Conservation (phyloP, 192 early-diverging fungal species). For the Coemansia sp. region DNA sequence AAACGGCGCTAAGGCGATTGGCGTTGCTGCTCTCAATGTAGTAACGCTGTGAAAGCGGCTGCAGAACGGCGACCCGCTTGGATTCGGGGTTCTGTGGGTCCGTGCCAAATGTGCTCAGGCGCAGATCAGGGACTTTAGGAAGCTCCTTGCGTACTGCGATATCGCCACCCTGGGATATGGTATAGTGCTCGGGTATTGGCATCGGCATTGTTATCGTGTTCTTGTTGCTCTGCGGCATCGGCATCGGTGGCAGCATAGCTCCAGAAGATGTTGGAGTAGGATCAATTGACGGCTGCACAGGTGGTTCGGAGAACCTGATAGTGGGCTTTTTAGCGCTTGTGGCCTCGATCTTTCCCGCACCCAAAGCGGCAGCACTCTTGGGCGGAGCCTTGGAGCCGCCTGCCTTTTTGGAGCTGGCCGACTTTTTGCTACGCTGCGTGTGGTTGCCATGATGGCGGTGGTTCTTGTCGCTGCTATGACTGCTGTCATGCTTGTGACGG, state of each 20-base stretch:
- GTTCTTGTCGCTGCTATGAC: neutral
- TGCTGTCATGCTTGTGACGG: neutral
- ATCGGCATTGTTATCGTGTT: conserved; percentile 1
- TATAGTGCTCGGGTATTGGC: conserved; percentile 1
- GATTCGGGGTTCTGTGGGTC: neutral
- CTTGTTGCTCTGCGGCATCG: neutral
- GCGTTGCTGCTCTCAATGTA: neutral
- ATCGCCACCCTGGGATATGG: neutral
- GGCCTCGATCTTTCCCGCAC: neutral
- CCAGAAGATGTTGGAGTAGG: neutral
- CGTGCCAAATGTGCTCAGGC: neutral
- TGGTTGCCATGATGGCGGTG: neutral
- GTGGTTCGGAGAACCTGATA: conserved; percentile 7
- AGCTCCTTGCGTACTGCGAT: neutral
- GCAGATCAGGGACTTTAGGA: neutral
- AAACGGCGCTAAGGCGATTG: neutral
- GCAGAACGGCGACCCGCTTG: conserved; percentile 1
- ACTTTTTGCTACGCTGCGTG: neutral
- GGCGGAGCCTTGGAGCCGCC: neutral
- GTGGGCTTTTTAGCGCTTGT: neutral
- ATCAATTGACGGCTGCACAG: neutral
- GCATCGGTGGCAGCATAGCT: neutral
- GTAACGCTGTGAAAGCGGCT: neutral
- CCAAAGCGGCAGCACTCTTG: neutral
- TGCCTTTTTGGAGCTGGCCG: neutral